Conservation (phyloP, 1,284 basidiomycete genomes). For the Pyrrhoderma lamaoense region DNA sequence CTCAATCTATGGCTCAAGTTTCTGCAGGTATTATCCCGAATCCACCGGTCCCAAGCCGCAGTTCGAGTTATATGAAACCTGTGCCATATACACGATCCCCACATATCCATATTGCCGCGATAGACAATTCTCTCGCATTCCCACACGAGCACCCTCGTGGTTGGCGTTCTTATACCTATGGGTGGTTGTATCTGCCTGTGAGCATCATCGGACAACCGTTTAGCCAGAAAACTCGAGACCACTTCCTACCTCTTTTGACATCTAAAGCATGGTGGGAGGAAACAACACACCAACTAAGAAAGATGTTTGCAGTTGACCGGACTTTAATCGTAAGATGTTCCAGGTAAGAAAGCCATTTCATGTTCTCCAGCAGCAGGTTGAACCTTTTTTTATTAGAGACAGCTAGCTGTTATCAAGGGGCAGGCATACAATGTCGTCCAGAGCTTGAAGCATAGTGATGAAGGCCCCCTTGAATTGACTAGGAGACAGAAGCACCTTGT, state of each 20-base stretch:
- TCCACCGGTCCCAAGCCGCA: background rate
- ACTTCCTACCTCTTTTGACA: conserved; percentile 77
- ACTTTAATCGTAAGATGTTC: conserved; percentile 84
- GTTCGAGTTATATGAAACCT: background rate
- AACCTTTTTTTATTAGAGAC: conserved; percentile 41
- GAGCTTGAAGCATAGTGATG: conserved; percentile 67
- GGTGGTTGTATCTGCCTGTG: conserved; percentile 86
- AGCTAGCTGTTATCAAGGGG: conserved; percentile 86
- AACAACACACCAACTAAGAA: conserved; percentile 70
- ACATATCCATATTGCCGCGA: conserved; percentile 78
- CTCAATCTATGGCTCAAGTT: conserved; percentile 28
- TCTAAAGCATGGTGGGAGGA: conserved; percentile 88
- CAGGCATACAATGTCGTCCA: conserved; percentile 89
- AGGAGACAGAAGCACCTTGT: conserved; percentile 71
- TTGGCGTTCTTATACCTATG: conserved; percentile 87
- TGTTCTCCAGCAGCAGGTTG: background rate
- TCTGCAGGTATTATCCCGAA: conserved; percentile 18
- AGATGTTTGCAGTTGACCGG: conserved; percentile 76
- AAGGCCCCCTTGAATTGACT: conserved; percentile 80
- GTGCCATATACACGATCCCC: conserved; percentile 29
- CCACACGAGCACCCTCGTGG: conserved; percentile 85
- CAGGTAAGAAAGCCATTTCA: conserved; percentile 35
- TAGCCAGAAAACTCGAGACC: conserved; percentile 71
- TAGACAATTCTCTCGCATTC: conserved; percentile 90
- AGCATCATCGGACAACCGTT: conserved; percentile 82